Evolutionary conservation across 176 grass and related monocot genomes (phyloP).

Genomic region (Carex pumila): DNA sequence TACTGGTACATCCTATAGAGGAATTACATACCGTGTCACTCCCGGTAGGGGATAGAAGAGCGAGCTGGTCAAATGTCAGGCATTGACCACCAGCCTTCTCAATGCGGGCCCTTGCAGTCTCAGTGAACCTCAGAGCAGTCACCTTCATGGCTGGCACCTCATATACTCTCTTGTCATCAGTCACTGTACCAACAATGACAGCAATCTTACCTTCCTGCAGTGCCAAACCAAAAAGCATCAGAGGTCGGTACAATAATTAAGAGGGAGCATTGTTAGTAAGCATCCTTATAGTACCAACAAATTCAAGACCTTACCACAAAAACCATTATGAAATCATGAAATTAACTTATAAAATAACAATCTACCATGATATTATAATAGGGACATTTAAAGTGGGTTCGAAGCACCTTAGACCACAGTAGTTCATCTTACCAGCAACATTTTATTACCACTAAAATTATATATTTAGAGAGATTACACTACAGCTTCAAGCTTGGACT

Average conservation of each 20-base stretch:
- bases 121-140: constrained; percentile 73
- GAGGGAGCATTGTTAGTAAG: not conserved
- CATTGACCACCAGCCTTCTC: constrained; percentile 64
- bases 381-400: not conserved
- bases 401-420: not conserved
- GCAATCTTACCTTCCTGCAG: constrained; percentile 56
- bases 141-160: constrained; percentile 73
- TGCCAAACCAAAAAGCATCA: not conserved
- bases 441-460: not conserved
- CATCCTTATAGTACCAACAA: not conserved
- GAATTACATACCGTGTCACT: constrained; percentile 50
- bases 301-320: not conserved
- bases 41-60: constrained; percentile 51
- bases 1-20: not conserved
- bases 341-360: not conserved
- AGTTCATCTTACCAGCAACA: not conserved
- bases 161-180: constrained; percentile 78
- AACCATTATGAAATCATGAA: not conserved
- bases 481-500: too few species aligned
- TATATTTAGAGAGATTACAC: not conserved
- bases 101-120: constrained; percentile 66
- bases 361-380: not conserved
- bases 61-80: constrained; percentile 72
- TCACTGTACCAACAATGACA: constrained; percentile 59
- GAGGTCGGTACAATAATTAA: not conserved